Base-by-base conservation (phyloP, 2,329 filamentous ascomycete genomes). In the Nannizziopsis barbatae region DNA sequence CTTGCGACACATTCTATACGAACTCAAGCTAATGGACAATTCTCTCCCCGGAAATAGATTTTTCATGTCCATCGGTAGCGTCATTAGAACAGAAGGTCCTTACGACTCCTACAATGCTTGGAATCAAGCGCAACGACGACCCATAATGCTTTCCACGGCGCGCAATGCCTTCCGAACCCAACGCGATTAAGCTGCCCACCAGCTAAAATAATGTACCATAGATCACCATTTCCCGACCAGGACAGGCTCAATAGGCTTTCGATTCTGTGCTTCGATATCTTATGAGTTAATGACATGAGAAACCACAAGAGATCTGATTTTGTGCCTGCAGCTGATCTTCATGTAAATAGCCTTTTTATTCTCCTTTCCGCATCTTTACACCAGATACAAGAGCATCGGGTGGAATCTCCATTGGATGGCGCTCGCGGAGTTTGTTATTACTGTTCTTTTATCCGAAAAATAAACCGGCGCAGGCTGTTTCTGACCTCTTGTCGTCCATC, bases 51-150 rank as follows among this genome's bases (percentile, higher is more conserved):
- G 47, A 31, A 4, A 17, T 56, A 81, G 77, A 47, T 95, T 96
- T 72, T 98, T 98, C 76, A 98, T 98, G 92, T 90, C 86, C 50
- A 95, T 98, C 58, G 92, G 92, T 58, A 95, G 87, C 59, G 89
- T 94, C 39, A 95, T 98, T 61, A 84, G 92, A 63, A 89, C 87
- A 52, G 92, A 98, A 59, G 81, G 86, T 55, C 86, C 86, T 38
- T 81, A 84, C 33, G 81, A 85, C 59, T 74, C 83, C 51, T 75
- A 80, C 57, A 79, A 88, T 63, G 79, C 85, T 50, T 95, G 90
- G 71, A 77, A 80, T 57, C 79, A 79, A 64, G 81, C 85, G 44
- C 80, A 83, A 57, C 75, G 83, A 59, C 77, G 79, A 54, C 86
- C 89, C 18, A 80, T 90, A 60, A 79, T 94, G 55, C 67, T 79